A percentile compares a stretch with the other conserved stretches of the same genome.
Evolutionary conservation across 192 early-diverging fungal species (phyloP).

Genomic region (Backusella parvicylindrica): DNA sequence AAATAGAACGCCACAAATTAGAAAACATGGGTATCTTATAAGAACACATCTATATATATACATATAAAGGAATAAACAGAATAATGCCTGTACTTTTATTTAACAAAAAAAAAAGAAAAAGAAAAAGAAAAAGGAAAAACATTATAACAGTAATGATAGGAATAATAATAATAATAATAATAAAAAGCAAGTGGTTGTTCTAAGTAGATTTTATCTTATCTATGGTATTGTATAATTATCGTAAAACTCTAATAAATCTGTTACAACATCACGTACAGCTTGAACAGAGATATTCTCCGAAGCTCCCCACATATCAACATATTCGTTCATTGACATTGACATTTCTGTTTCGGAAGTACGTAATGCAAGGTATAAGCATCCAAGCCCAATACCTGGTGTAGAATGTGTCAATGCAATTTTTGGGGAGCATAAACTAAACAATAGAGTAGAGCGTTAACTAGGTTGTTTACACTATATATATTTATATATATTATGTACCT

Average conservation of each 20-base stretch:
- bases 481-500: conserved; percentile 6
- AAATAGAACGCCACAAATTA: conserved; percentile 18
- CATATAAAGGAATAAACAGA: background rate
- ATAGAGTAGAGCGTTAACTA: background rate
- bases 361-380: conserved; percentile 32
- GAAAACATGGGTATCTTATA: conserved; percentile 20
- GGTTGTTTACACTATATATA: no score
- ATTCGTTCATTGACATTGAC: conserved; percentile 27
- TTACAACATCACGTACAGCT: conserved; percentile 19
- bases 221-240: background rate
- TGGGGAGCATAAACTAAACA: conserved; percentile 22
- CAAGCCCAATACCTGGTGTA: conserved; percentile 23
- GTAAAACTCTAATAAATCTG: conserved; percentile 18
- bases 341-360: conserved; percentile 18
- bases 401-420: conserved; percentile 25
- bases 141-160: background rate
- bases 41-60: background rate
- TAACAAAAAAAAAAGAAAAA: background rate
- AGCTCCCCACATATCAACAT: conserved; percentile 33
- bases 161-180: no score
- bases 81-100: background rate
- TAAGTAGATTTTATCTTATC: background rate
- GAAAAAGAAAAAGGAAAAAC: background rate
- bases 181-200: no score
- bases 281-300: conserved; percentile 28